phyloP scores from a whole-genome alignment of 2,329 filamentous ascomycete genomes.

The Aspergillus vadensis region DNA sequence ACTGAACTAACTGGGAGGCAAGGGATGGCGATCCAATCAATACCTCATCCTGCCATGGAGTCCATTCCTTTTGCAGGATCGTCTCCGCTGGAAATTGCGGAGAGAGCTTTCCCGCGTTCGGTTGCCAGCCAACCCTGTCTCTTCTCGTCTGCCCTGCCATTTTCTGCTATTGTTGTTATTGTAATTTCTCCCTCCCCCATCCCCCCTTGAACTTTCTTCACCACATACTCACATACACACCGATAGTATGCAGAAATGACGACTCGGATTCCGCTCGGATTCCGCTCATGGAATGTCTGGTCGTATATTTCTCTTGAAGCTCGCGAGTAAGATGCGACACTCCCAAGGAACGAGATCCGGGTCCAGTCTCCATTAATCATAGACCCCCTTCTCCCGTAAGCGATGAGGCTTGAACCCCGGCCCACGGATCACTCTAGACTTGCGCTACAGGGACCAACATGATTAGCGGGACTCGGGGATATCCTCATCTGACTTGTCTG shows the following conservation, averaged over 20 bases:
- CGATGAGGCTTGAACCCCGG: neutral
- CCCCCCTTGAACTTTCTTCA: no score
- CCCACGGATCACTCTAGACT: neutral
- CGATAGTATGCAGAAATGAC: neutral
- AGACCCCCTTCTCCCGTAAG: neutral
- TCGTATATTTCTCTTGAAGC: no score
- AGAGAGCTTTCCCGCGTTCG: constrained; percentile 23
- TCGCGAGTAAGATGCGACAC: neutral
- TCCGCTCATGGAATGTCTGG: neutral
- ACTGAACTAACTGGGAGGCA: neutral
- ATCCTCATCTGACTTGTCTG: constrained; percentile 1
- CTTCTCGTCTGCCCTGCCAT: neutral
- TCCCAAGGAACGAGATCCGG: neutral
- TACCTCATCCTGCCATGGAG: neutral
- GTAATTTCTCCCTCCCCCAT: no score
- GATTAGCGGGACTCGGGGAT: constrained; percentile 1
- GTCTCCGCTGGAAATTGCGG: constrained; percentile 21
- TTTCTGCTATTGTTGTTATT: no score
- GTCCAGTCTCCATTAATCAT: neutral
- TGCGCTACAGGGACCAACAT: constrained; percentile 1
- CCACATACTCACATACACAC: no score
- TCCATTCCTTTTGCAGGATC: constrained; percentile 23
- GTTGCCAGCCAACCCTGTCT: constrained; percentile 3
- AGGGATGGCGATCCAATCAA: constrained; percentile 9
- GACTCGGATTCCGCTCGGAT: neutral